Base-by-base conservation (phyloP, 2,329 filamentous ascomycete species). In the Venturia effusa region DNA sequence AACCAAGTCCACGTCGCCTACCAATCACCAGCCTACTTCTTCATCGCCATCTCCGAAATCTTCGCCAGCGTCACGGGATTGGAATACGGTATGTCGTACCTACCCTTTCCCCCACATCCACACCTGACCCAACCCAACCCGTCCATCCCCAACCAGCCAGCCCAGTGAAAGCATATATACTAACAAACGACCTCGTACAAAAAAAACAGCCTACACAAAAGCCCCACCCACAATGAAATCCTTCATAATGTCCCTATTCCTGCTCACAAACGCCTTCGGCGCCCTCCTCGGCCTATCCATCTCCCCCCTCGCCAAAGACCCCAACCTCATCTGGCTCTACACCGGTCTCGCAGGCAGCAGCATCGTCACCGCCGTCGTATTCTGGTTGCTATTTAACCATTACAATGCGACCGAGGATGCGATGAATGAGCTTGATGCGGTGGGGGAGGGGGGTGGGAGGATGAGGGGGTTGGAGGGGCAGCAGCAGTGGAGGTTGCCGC, bases 311-410 rank as follows among this genome's bases (percentile, higher is more conserved):
- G 82, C 84, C 7, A 80, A 80, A 64, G 84, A 90, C 70, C 88
- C 87, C 27, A 79, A 84, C 67, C 80, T 88, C 68, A 70, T 86
- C 64, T 88, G 85, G 84, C 82, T 89, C 79, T 88, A 88, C 69
- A 77, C 78, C 30, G 83, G 82, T 24, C 73, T 88, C n/a, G 80
- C 79, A 5, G 69, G 75, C 62, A 77, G 78, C 19, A 80, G 81
- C 0, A 78, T 79, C 62, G 34, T 76, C 1, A 76, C 79, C 3
- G 82, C 82, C 27, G 74, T 77, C 37, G 66, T 81, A 64, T 88
- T 88, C 74, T 86, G 78, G 73, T 34, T 76, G 39, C 68, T 76
- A 59, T 84, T 82, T 74, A 74, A 71, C 40, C 65, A 63, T 24
- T 66, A 66, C 40, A 66, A 66, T 45, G 57, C 59, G 3, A 32